Base-by-base conservation (phyloP, 805 yeast genomes). In the Schwanniomyces pseudopolymorphus region DNA sequence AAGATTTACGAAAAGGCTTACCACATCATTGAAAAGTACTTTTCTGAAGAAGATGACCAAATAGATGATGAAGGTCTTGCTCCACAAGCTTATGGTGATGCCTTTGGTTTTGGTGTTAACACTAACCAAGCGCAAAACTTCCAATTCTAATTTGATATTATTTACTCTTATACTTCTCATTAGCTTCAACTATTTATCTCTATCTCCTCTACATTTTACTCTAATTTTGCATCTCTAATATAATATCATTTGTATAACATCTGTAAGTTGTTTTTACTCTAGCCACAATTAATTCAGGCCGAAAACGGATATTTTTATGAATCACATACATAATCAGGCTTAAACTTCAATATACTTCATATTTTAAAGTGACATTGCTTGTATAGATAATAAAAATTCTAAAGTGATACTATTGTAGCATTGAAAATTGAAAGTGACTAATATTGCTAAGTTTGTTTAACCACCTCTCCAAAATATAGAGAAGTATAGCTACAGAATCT, bases 1-100 rank as follows among this genome's bases (percentile, higher is more conserved):
- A 88, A 85, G 63, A 88, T 94, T 61, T 94, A 94, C 70, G 82
- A 87, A 64, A 91, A 90, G 74, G 95, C 98, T 27, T 94, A 80
- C 74, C 75, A 75, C 55, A 89, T 94, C 61, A 90, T 94, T 68
- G 96, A 89, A 63, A 89, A 87, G 57, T 94, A 89, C 72, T 94
- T 94, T 72, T 78, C 85, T 44, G 95, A 85, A 45, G 96, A 87
- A 42, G 82, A 79, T 46, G 96, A 79, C 40, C 80, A 74, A 44
- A 74, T 81, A 49, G 95, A 87, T 58, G 76, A 72, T 44, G 78
- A 76, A 46, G 87, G 84, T 35, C 76, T 88, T 70, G 87, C 85
- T 52, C 92, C 92, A 33, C 81, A 79, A 57, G 80, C 84, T 45
- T 80, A 83, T 49, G 96, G 95, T 37, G 89, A 87, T 58, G 84